These are phyloP conservation scores for Odontarrhena argentea DNA, from an alignment of 345 rosid species.

Conservation along the genomic window DNA sequence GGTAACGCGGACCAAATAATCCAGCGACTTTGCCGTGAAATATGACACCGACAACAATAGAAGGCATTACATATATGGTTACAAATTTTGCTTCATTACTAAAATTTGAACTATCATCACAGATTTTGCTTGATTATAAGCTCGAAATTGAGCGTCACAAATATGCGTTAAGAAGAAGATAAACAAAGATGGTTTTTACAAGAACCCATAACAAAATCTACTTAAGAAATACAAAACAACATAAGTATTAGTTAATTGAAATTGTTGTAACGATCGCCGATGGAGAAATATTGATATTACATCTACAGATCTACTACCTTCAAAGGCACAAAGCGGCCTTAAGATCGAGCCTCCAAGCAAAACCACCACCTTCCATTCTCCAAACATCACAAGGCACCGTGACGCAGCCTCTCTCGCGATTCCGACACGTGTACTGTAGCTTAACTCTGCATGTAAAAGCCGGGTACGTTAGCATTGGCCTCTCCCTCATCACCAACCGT, in stretches of 20 bases:
- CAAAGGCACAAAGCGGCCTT: constrained; percentile 68
- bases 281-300: too few species aligned
- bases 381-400: constrained; percentile 86
- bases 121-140: too few species aligned
- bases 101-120: neutral
- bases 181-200: constrained; percentile 17
- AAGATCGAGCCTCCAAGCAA: constrained; percentile 87
- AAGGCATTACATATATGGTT: too few species aligned
- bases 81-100: neutral
- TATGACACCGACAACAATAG: neutral
- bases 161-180: neutral
- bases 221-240: neutral
- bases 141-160: constrained; percentile 18
- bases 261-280: too few species aligned
- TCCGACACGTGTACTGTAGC: constrained; percentile 57
- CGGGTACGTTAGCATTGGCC: constrained; percentile 38
- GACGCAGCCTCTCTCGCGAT: constrained; percentile 53
- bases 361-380: constrained; percentile 75
- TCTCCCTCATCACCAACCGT: constrained; percentile 65
- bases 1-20: constrained; percentile 3
- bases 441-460: constrained; percentile 76
- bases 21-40: neutral
- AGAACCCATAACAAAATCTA: constrained; percentile 19
- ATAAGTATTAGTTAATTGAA: too few species aligned
- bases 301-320: neutral